phyloP scores from a whole-genome alignment of 2,329 filamentous ascomycete genomes.

The Verticillium nubilum region DNA sequence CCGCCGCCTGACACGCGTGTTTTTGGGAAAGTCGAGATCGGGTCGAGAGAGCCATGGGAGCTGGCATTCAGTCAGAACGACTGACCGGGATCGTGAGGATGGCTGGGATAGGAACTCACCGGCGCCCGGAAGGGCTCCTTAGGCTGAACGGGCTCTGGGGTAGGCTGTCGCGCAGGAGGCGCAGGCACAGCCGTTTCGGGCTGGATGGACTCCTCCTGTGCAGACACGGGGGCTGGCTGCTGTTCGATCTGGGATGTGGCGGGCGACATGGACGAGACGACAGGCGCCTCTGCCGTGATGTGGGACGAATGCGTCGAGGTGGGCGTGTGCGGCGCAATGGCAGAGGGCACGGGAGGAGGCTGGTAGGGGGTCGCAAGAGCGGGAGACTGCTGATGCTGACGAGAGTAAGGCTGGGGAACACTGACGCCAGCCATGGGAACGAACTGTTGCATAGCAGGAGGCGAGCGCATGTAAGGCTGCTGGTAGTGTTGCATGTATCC shows the following conservation, averaged over 20 bases:
- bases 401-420: constrained; percentile 40
- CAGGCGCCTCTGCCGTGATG: not conserved
- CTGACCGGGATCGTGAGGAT: not conserved
- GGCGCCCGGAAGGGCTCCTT: constrained; percentile 39
- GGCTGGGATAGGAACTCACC: constrained; percentile 32
- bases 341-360: constrained; percentile 38
- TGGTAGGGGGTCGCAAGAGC: constrained; percentile 52
- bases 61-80: constrained; percentile 22
- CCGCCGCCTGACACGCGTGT: not conserved
- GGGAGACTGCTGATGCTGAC: constrained; percentile 46
- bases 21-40: constrained; percentile 42
- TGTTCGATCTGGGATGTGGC: not conserved
- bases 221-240: not conserved
- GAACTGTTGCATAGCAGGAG: constrained; percentile 47
- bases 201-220: not conserved
- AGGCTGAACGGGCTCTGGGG: constrained; percentile 7
- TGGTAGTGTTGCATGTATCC: constrained; percentile 44
- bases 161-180: not conserved
- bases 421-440: constrained; percentile 44
- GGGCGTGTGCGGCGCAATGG: constrained; percentile 43
- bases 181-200: not conserved
- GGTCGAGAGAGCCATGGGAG: constrained; percentile 54
- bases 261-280: not conserved
- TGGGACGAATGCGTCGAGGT: constrained; percentile 46
- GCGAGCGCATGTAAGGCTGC: constrained; percentile 38